Percentiles rank a stretch among this genome's conserved stretches.
Conservation (phyloP, 2,329 filamentous ascomycete genomes). For the Colletotrichum musae region DNA sequence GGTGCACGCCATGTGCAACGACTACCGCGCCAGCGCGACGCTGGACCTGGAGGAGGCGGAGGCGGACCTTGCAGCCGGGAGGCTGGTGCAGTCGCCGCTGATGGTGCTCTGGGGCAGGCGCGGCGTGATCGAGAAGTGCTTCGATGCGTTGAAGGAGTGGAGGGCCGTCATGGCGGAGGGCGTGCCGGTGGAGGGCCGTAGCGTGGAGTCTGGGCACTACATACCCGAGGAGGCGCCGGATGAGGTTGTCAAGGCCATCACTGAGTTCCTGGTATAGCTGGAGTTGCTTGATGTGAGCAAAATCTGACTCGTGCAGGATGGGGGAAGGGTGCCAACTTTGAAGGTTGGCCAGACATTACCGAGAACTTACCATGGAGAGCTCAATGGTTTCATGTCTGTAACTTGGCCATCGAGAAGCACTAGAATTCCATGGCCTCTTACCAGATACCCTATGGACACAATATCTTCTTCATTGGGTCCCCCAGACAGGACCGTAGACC, state of each 20-base stretch:
- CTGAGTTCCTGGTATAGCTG: constrained; percentile 54
- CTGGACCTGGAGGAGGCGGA: constrained; percentile 67
- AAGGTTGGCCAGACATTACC: too few species aligned
- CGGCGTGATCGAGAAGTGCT: constrained; percentile 64
- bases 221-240: constrained; percentile 66
- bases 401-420: too few species aligned
- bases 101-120: constrained; percentile 65
- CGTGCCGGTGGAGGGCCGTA: constrained; percentile 55
- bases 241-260: constrained; percentile 58
- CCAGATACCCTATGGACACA: too few species aligned
- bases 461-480: too few species aligned
- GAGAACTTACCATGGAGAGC: too few species aligned
- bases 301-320: too few species aligned
- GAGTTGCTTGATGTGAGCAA: neutral
- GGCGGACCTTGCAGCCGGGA: constrained; percentile 58
- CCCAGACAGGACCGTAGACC: neutral
- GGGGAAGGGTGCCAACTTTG: too few species aligned
- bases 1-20: constrained; percentile 67
- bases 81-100: constrained; percentile 61
- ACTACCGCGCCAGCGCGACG: constrained; percentile 68
- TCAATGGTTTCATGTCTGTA: too few species aligned
- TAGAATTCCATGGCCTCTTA: too few species aligned
- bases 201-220: constrained; percentile 64
- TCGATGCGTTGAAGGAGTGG: constrained; percentile 67
- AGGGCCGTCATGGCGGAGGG: constrained; percentile 56